A percentile compares a stretch with the other conserved stretches of the same genome.
phyloP scores from a whole-genome alignment of 1,139 yeast species.

The Lodderomyces parapsilosis region DNA sequence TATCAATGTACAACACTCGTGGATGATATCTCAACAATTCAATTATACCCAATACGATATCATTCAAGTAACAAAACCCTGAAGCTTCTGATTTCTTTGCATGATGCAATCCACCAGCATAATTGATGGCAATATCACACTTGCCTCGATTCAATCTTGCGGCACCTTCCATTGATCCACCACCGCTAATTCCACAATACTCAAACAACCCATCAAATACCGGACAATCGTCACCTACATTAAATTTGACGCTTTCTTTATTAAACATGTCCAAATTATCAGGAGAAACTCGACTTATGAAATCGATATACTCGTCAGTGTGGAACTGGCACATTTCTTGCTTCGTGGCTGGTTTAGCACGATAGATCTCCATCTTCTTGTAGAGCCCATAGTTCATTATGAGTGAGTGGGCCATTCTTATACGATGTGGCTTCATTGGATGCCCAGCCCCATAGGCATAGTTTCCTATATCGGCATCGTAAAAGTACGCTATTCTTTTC shows the following conservation, averaged over 20 bases:
- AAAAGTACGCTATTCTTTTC: conserved; percentile 48
- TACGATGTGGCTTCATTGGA: conserved; percentile 98
- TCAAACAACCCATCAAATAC: conserved; percentile 96
- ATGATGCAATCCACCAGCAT: conserved; percentile 97
- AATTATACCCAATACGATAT: conserved; percentile 77
- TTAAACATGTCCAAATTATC: conserved; percentile 89
- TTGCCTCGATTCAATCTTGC: conserved; percentile 89
- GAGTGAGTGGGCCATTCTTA: conserved; percentile 96
- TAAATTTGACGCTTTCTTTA: conserved; percentile 90
- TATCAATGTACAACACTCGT: conserved; percentile 91
- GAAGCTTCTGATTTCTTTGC: conserved; percentile 95
- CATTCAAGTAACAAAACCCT: conserved; percentile 85
- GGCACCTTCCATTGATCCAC: conserved; percentile 97
- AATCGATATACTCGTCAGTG: conserved; percentile 95
- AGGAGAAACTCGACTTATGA: conserved; percentile 88
- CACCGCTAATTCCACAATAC: conserved; percentile 91
- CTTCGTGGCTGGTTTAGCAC: conserved; percentile 97
- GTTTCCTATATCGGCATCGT: conserved; percentile 86
- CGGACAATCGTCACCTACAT: conserved; percentile 97
- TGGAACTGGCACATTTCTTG: conserved; percentile 99
- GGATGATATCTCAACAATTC: conserved; percentile 90
- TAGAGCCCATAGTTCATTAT: conserved; percentile 97
- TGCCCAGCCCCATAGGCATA: conserved; percentile 98
- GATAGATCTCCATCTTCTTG: conserved; percentile 94
- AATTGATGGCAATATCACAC: conserved; percentile 93